Evolutionary conservation across 2,329 filamentous ascomycete genomes (phyloP).

Genomic region (Rhynchosporium secalis): DNA sequence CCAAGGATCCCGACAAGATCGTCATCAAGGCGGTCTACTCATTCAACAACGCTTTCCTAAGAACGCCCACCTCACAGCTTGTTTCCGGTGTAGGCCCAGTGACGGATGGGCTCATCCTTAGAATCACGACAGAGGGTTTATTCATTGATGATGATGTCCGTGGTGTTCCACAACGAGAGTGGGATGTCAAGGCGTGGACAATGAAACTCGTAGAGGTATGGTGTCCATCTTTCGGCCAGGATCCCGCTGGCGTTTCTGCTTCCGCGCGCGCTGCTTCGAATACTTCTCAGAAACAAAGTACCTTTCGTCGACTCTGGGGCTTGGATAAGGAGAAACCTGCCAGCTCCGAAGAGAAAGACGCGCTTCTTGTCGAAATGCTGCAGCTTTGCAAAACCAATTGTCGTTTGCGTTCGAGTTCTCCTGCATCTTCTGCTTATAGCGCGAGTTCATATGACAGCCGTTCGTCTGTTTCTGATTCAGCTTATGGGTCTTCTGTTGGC

Average conservation of each 20-base stretch:
- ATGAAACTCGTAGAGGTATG: constrained; percentile 90
- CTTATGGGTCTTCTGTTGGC: constrained; percentile 37
- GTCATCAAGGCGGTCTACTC: constrained; percentile 90
- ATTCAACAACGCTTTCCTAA: constrained; percentile 86
- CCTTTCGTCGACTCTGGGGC: constrained; percentile 40
- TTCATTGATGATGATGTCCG: constrained; percentile 97
- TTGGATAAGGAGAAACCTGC: constrained; percentile 43
- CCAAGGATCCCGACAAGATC: constrained; percentile 92
- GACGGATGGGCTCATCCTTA: constrained; percentile 87
- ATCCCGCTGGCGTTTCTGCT: constrained; percentile 40
- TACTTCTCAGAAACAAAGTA: constrained; percentile 30
- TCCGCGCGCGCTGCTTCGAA: constrained; percentile 44
- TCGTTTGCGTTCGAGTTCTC: constrained; percentile 49
- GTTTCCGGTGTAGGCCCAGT: constrained; percentile 81
- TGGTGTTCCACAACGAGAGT: constrained; percentile 89
- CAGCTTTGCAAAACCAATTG: constrained; percentile 65
- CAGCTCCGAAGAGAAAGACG: constrained; percentile 65
- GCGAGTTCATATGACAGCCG: constrained; percentile 33
- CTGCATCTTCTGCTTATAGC: constrained; percentile 39
- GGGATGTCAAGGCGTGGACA: constrained; percentile 98
- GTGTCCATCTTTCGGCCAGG: constrained; percentile 63
- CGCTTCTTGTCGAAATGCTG: constrained; percentile 62
- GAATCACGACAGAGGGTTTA: constrained; percentile 88
- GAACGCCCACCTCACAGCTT: constrained; percentile 87
- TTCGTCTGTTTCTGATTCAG: constrained; percentile 35